These are phyloP conservation scores for Clonostachys solani DNA, from an alignment of 2,329 filamentous ascomycete genomes.

Conservation along the genomic window DNA sequence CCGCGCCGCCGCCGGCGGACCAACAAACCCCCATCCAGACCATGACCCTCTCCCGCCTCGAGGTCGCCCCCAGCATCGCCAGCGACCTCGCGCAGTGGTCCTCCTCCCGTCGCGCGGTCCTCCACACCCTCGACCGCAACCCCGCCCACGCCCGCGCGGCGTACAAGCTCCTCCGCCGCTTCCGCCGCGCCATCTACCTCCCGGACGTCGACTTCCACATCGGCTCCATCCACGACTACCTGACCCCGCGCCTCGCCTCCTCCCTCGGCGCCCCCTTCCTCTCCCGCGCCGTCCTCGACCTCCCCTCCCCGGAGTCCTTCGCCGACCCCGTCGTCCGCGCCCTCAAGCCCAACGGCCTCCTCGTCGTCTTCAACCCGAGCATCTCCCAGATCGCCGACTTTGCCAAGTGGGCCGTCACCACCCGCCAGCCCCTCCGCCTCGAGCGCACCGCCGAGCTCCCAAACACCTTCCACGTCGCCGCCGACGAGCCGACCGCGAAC, in stretches of 20 bases:
- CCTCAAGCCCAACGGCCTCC: conserved; percentile 57
- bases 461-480: neutral
- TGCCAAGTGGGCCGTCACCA: conserved; percentile 26
- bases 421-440: conserved; percentile 47
- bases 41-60: conserved; percentile 9
- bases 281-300: conserved; percentile 67
- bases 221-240: conserved; percentile 60
- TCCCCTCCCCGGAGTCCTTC: conserved; percentile 56
- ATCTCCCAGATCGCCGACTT: conserved; percentile 74
- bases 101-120: conserved; percentile 57
- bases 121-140: conserved; percentile 70
- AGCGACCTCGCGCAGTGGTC: conserved; percentile 23
- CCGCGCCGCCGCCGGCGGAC: neutral
- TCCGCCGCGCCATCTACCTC: conserved; percentile 66
- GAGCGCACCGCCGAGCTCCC: conserved; percentile 59
- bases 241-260: conserved; percentile 42
- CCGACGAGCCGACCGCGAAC: conserved; percentile 17
- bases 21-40: neutral
- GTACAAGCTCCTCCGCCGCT: conserved; percentile 59
- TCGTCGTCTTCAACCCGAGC: conserved; percentile 71
- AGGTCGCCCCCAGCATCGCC: conserved; percentile 14
- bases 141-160: conserved; percentile 60
- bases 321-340: conserved; percentile 45
- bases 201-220: conserved; percentile 71
- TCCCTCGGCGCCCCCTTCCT: conserved; percentile 55